Evolutionary conservation across 1,284 basidiomycete species (phyloP).

Genomic region (Leccinum pachyderme): DNA sequence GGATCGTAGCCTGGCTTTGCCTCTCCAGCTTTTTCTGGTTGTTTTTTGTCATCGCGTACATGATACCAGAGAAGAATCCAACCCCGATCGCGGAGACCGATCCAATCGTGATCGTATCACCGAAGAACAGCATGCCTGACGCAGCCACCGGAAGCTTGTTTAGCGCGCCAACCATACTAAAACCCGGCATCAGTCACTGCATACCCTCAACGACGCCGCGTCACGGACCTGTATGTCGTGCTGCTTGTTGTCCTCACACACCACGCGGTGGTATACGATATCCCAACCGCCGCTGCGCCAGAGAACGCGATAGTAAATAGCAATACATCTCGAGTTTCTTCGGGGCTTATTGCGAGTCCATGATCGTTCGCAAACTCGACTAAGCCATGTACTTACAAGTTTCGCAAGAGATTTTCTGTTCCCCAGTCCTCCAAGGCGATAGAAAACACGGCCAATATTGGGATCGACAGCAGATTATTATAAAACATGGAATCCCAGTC

Average conservation of each 20-base stretch:
- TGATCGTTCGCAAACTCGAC: conserved; percentile 6
- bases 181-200: conserved; percentile 8
- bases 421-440: conserved; percentile 92
- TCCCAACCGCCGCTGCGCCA: conserved; percentile 94
- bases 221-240: conserved; percentile 86
- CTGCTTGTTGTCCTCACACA: conserved; percentile 95
- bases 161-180: conserved; percentile 97
- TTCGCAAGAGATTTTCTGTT: conserved; percentile 69
- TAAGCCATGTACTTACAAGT: conserved; percentile 69
- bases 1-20: conserved; percentile 42
- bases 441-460: conserved; percentile 83
- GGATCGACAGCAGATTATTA: conserved; percentile 96
- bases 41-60: conserved; percentile 90
- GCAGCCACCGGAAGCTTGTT: conserved; percentile 99
- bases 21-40: conserved; percentile 75
- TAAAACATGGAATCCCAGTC: conserved; percentile 99
- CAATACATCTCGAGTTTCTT: conserved; percentile 76
- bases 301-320: conserved; percentile 92
- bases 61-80: conserved; percentile 89
- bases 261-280: conserved; percentile 99
- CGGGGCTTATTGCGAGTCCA: conserved; percentile 57
- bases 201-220: not conserved
- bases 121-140: conserved; percentile 95
- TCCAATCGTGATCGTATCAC: conserved; percentile 83
- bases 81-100: conserved; percentile 86